Evolutionary conservation across 306 rosid genomes (phyloP), one percentile per base, ranked within the genome.

Genomic region (Vigna radiata): DNA sequence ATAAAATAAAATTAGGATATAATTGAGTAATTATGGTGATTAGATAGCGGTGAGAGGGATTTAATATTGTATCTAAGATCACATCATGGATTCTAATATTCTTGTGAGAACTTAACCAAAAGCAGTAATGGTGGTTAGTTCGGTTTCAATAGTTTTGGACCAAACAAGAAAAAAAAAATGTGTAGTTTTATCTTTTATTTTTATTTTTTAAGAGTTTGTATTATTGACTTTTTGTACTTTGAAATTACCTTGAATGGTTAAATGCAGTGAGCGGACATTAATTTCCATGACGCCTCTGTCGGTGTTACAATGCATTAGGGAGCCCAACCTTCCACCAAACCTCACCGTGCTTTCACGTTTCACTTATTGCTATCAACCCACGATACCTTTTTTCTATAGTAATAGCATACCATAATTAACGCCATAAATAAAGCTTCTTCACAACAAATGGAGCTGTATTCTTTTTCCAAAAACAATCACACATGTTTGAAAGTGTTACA

Each of bases 181-280:
- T 29, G 33, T 29, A 3, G 33, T 29, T 29, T 29, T 3, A 3
- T 29, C 3, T 29, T 29, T 21, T 21, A 21, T 21, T 3, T 4
- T 4, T 4, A 25, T 2, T 25, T 25, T 25, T 25, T 25, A 21
- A 21, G 31, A 29, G 31, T 33, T 33, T 31, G 39, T 36, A 36
- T 36, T 36, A 6, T 1, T 36, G 5, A 1, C 6, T 36, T 6
- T 36, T 36, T 36, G 39, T 6, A 36, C 7, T 5, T 6, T 6
- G 8, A 33, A 33, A 33, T 33, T 33, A 33, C 7, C 2, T 8
- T 39, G 11, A 39, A 39, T 39, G 0, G 11, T 29, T 60, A 21
- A 6, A 52, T 65, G 33, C 72, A 49, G 5, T 23, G 55, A 25
- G 37, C 75, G 23, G 31, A 67, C 81, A 64, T 15, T 19, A 3